Percentiles rank a stretch among this genome's conserved stretches.
Evolutionary conservation across 2,329 filamentous ascomycete species (phyloP).

Genomic region (Cercospora zeina): DNA sequence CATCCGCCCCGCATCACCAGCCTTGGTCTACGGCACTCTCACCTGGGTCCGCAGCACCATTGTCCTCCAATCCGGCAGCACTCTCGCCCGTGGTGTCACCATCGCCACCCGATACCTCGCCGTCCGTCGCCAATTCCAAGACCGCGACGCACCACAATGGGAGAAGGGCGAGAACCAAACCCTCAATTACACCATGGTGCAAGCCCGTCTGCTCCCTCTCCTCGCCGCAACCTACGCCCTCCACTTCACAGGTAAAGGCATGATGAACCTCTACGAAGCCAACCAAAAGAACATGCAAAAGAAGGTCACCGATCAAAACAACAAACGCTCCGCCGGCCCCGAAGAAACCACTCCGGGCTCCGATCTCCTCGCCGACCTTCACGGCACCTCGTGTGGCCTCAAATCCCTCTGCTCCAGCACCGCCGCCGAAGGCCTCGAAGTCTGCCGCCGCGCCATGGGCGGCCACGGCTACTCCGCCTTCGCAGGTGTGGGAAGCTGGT

Average conservation of each 20-base stretch:
- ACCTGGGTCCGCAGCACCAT: slow-evolving; percentile 74
- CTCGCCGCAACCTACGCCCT: slow-evolving; percentile 74
- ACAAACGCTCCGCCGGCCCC: slow-evolving; percentile 61
- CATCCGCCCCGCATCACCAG: slow-evolving; percentile 63
- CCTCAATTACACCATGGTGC: slow-evolving; percentile 79
- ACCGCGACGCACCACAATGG: slow-evolving; percentile 63
- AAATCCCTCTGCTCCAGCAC: slow-evolving; percentile 72
- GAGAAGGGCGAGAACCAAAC: slow-evolving; percentile 69
- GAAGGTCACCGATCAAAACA: slow-evolving; percentile 45
- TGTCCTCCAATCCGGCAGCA: slow-evolving; percentile 69
- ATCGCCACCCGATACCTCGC: slow-evolving; percentile 74
- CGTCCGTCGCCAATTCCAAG: slow-evolving; percentile 75
- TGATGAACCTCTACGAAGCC: slow-evolving; percentile 72
- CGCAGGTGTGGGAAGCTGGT: slow-evolving; percentile 73
- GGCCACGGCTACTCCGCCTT: slow-evolving; percentile 76
- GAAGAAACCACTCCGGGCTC: slow-evolving; percentile 67
- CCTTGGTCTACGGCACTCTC: slow-evolving; percentile 71
- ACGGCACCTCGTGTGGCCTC: slow-evolving; percentile 73
- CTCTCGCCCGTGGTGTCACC: slow-evolving; percentile 72
- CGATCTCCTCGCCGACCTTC: slow-evolving; percentile 70
- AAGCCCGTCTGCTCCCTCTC: slow-evolving; percentile 69
- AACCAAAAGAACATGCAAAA: slow-evolving; percentile 66
- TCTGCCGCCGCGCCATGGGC: slow-evolving; percentile 72
- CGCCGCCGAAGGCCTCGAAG: slow-evolving; percentile 72
- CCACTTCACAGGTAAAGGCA: slow-evolving; percentile 73